These are phyloP conservation scores for Cubamyces sp. DNA, from an alignment of 768 basidiomycete species.

Conservation along the genomic window DNA sequence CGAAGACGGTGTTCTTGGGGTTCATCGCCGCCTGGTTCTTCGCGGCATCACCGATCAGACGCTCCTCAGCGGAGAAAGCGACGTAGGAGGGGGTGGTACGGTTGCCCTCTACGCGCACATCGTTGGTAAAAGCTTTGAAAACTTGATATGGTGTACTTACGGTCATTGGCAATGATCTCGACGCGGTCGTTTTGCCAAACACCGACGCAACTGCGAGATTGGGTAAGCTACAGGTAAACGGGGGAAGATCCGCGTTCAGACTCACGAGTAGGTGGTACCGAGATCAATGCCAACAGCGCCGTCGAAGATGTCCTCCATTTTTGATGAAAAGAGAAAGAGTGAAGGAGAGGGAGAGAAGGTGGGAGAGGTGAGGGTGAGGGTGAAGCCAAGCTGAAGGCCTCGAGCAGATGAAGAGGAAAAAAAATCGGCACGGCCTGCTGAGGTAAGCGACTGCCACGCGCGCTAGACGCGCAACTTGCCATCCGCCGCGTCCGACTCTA, in stretches of 20 bases:
- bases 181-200: constrained; percentile 99
- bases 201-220: constrained; percentile 81
- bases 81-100: constrained; percentile 99
- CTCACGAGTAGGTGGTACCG: constrained; percentile 96
- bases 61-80: constrained; percentile 95
- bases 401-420: constrained; percentile 38
- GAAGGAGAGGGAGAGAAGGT: constrained; percentile 36
- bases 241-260: constrained; percentile 15
- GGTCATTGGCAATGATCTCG: constrained; percentile 98
- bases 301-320: constrained; percentile 92
- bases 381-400: constrained; percentile 16
- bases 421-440: constrained; percentile 49
- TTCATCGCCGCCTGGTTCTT: constrained; percentile 99
- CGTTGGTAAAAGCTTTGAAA: constrained; percentile 11
- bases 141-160: constrained; percentile 50
- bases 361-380: constrained; percentile 23
- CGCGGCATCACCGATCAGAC: constrained; percentile 97
- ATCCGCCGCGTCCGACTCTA: constrained; percentile 35
- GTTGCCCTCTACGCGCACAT: constrained; percentile 78
- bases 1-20: constrained; percentile 98
- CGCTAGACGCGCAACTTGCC: constrained; percentile 24
- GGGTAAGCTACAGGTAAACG: constrained; percentile 24
- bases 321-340: constrained; percentile 45
- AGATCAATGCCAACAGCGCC: constrained; percentile 98
- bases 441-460: constrained; percentile 51